Evolutionary conservation across 352 stramenopile genomes (phyloP).

Genomic region (Globisporangium takayamanum): DNA sequence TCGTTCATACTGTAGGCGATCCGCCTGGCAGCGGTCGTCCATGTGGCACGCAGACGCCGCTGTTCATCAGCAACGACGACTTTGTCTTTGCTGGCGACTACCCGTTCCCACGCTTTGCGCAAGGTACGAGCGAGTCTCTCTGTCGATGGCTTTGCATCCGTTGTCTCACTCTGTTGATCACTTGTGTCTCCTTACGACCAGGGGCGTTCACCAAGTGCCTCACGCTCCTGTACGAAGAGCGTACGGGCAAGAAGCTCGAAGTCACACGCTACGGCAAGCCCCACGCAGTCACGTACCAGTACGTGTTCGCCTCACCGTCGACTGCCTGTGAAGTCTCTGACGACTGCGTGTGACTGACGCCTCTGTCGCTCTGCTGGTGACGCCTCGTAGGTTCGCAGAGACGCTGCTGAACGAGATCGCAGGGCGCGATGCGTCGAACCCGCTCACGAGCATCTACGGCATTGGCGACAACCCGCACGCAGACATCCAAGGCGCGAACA

Average conservation of each 20-base stretch:
- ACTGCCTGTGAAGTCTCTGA: background rate
- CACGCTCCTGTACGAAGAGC: conserved; percentile 64
- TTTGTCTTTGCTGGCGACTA: conserved; percentile 85
- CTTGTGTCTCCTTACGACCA: conserved; percentile 8
- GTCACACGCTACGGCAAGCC: conserved; percentile 84
- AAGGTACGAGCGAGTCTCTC: conserved; percentile 26
- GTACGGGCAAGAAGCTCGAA: conserved; percentile 53
- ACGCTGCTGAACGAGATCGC: conserved; percentile 57
- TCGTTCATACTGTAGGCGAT: conserved; percentile 23
- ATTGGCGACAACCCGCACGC: conserved; percentile 86
- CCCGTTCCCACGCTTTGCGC: conserved; percentile 74
- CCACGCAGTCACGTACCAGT: conserved; percentile 80
- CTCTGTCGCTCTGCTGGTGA: background rate
- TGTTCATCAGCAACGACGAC: conserved; percentile 86
- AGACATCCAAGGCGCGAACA: conserved; percentile 86
- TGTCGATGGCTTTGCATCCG: background rate
- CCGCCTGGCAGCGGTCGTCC: conserved; percentile 50
- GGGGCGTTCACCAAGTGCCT: conserved; percentile 74
- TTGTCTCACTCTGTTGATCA: background rate
- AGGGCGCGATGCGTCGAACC: conserved; percentile 22
- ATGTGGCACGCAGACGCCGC: conserved; percentile 54
- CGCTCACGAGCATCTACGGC: conserved; percentile 72
- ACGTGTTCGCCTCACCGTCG: conserved; percentile 7
- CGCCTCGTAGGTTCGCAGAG: conserved; percentile 47
- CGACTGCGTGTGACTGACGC: background rate